Conservation (phyloP, 495 filamentous ascomycete genomes). For the Oleoguttula mirabilis region DNA sequence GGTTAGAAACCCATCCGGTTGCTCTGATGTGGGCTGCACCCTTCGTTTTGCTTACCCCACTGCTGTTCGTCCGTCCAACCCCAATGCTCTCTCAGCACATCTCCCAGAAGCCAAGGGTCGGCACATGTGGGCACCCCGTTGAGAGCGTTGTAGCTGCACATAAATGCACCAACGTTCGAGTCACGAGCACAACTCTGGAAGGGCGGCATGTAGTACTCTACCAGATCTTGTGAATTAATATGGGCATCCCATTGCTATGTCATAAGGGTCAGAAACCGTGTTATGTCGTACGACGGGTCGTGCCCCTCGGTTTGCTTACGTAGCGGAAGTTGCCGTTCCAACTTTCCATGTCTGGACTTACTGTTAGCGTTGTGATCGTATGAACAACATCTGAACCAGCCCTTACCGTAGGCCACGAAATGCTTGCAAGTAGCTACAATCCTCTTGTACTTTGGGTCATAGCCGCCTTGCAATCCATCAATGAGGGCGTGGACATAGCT, state of each 20-base stretch:
- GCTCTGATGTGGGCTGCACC: no score
- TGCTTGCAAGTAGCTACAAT: conserved; percentile 14
- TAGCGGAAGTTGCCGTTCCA: conserved; percentile 33
- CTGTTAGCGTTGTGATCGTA: no score
- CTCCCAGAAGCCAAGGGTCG: conserved; percentile 11
- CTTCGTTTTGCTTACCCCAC: no score
- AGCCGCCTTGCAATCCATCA: conserved; percentile 6
- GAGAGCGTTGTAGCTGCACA: conserved; percentile 20
- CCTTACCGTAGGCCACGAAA: conserved; percentile 29
- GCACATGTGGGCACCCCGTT: conserved; percentile 16
- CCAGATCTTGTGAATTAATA: conserved; percentile 15
- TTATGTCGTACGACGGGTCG: not conserved
- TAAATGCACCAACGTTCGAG: conserved; percentile 10
- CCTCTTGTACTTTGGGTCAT: conserved; percentile 2
- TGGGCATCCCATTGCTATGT: not conserved
- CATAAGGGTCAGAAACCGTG: no score
- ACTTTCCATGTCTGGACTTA: conserved; percentile 48
- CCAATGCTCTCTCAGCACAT: conserved; percentile 14
- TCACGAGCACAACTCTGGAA: conserved; percentile 13
- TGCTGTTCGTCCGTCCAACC: conserved; percentile 17
- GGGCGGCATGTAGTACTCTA: conserved; percentile 17
- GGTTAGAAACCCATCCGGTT: no score
- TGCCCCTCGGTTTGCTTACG: no score
- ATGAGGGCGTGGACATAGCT: conserved; percentile 44
- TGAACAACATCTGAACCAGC: no score